Evolutionary conservation across 2,329 filamentous ascomycete species (phyloP), one percentile per base, ranked within the genome.

Genomic region (Colletotrichum endophyticum): DNA sequence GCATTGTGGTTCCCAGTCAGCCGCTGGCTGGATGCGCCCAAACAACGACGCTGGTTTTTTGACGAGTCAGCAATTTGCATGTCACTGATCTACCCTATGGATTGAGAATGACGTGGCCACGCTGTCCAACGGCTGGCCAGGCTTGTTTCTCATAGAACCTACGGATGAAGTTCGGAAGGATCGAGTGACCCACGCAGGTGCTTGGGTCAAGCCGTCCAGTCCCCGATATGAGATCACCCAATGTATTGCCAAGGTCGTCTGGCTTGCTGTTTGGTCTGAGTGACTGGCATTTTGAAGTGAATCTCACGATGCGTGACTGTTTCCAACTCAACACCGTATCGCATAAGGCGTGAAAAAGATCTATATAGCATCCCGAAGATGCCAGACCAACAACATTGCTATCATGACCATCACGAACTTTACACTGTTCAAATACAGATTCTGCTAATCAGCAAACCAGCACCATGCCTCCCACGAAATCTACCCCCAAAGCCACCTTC

Each of bases 51-150:
- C 39, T 0, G 39, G 0, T 44, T 34, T 67, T 36, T 8, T 22
- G 49, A 57, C 66, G 66, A 69, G 49, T 69, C 66, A 56, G 44
- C 22, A 39, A 53, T 25, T 11, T 28, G 30, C 66, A 59, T 53
- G 30, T 53, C 67, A 49, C 32, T 70, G 67, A 70, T 70, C 67
- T 70, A 16, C 57, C 19, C 53, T 28, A 53, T 62, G 67, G 56
- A 62, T 70, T 32, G 56, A 25, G 25, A 62, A 70, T 70, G 67
- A 70, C 62, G 56, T 27, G 63, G 36, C 56, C 56, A 34, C 53
- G 44, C 36, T 53, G 30, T 19, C 25, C 25, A 16, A 22, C 16
- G 11, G 28, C 13, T 75, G 25, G 63, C 49, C 53, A 28, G 9
- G 11, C 57, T 6, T 62, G 27, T 62, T 30, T 27, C 11, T 16